phyloP scores from a whole-genome alignment of 2,329 filamentous ascomycete genomes.

The Didymellaceae sp. region DNA sequence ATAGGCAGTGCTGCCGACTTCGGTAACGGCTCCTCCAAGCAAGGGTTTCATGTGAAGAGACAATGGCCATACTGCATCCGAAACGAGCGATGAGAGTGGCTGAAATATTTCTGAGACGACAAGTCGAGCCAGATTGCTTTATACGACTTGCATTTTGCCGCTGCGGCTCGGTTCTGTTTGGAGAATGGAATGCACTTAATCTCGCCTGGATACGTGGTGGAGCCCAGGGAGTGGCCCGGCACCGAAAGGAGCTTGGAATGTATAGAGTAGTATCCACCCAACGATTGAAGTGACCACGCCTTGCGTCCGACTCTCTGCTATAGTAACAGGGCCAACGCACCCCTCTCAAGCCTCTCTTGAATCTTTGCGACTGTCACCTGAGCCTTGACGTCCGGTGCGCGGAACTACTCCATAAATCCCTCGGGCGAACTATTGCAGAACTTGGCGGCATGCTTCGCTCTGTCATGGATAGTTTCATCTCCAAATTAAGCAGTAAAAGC shows the following conservation, averaged over 20 bases:
- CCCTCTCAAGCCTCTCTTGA: too few relatives aligned
- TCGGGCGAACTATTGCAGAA: too few relatives aligned
- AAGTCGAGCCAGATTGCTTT: not conserved
- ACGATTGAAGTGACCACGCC: not conserved
- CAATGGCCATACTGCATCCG: not conserved
- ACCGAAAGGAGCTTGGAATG: conserved; percentile 4
- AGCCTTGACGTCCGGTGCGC: too few relatives aligned
- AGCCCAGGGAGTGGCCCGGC: not conserved
- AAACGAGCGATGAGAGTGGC: conserved; percentile 1
- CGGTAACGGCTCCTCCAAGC: too few relatives aligned
- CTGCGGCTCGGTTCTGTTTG: not conserved
- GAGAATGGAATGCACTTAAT: conserved; percentile 8
- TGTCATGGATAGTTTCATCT: too few relatives aligned
- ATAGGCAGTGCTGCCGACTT: too few relatives aligned
- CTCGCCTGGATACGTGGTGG: not conserved
- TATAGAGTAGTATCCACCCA: not conserved
- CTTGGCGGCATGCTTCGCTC: too few relatives aligned
- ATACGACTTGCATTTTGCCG: conserved; percentile 2
- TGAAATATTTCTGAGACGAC: not conserved
- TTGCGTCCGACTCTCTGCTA: conserved; percentile 1
- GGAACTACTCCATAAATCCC: too few relatives aligned
- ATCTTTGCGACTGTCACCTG: too few relatives aligned
- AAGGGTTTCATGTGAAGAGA: not conserved
- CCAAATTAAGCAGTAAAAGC: too few relatives aligned
- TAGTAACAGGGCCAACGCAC: not conserved